Percentiles rank a stretch among this genome's conserved stretches.
These are phyloP conservation scores for Mesotaenium endlicherianum DNA, from an alignment of 139 green algal species.

Conservation along the genomic window DNA sequence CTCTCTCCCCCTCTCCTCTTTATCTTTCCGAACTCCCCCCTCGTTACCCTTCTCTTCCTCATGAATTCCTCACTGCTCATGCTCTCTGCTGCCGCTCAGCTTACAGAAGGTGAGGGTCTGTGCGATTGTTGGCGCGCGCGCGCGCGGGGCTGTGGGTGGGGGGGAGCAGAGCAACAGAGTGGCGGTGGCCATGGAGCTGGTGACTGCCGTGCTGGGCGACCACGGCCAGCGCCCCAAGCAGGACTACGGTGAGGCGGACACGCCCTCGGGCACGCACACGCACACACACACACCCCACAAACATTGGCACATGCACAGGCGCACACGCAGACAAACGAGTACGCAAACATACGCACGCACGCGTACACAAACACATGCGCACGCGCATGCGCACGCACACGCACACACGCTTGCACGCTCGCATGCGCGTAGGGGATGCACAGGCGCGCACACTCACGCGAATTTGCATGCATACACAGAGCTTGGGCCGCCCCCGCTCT, in stretches of 20 bases:
- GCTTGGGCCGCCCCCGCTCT: no score
- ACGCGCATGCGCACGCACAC: no score
- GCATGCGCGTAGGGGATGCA: no score
- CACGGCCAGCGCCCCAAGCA: conserved; percentile 37
- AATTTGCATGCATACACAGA: no score
- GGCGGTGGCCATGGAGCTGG: conserved; percentile 37
- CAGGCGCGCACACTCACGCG: no score
- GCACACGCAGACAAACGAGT: no score
- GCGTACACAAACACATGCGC: no score
- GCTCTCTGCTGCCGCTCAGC: not conserved
- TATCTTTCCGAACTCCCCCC: not conserved
- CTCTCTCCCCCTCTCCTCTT: not conserved
- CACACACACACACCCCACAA: no score
- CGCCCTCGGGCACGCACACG: no score
- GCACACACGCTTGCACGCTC: no score
- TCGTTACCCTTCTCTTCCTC: not conserved
- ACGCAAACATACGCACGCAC: no score
- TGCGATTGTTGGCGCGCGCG: not conserved
- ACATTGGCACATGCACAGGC: no score
- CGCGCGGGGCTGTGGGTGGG: not conserved
- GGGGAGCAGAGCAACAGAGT: conserved; percentile 17
- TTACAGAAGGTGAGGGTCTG: not conserved
- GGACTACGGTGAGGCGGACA: conserved; percentile 41
- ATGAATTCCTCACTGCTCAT: not conserved
- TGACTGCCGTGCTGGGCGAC: conserved; percentile 42